Evolutionary conservation across 352 stramenopile species (phyloP), one percentile per base, ranked within the genome.

Genomic region (Globisporangium canariense): DNA sequence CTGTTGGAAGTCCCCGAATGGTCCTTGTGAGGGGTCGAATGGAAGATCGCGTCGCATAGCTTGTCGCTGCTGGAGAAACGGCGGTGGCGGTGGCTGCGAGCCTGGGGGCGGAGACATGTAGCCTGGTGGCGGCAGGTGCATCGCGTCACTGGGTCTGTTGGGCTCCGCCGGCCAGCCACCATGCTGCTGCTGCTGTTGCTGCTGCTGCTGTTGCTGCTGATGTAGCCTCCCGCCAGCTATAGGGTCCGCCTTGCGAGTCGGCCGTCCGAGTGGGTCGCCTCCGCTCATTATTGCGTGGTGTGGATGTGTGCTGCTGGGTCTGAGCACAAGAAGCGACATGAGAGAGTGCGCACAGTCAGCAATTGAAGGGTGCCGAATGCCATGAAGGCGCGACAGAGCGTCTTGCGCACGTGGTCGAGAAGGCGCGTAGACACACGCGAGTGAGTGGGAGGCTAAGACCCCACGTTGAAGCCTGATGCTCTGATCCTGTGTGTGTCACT

Each of bases 1-100:
- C 32, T 62, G 57, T 25, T 32, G 57, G 6, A 55, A 62, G 9
- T 20, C 28, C 14, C 55, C 22, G 53, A 62, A 62, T 30, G 22
- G 30, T 18, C 57, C 43, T 45, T 43, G 57, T 45, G 57, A 30
- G 20, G 28, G 25, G 11, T 62, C 55, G 14, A 60, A 51, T 8
- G 55, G 47, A 18, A 51, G 20, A 2, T 60, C 55, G 22, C 55
- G 55, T 16, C 36, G 40, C 34, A 60, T n/a, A 7, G 32, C 38
- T 14, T 62, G 56, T 13, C 50, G 55, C 36, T 60, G 28, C 16
- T 53, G 40, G 1, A 43, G 43, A 49, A 62, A 62, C 25, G 40
- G 38, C 34, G 30, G 57, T 4, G 30, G 57, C 6, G 57, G 57
- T 20, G 28, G 41, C n/a, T 60, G 55, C 38, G 25, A 20, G 25